These are phyloP conservation scores for Fusarium bactridioides DNA, from an alignment of 2,329 filamentous ascomycete species.

Conservation along the genomic window DNA sequence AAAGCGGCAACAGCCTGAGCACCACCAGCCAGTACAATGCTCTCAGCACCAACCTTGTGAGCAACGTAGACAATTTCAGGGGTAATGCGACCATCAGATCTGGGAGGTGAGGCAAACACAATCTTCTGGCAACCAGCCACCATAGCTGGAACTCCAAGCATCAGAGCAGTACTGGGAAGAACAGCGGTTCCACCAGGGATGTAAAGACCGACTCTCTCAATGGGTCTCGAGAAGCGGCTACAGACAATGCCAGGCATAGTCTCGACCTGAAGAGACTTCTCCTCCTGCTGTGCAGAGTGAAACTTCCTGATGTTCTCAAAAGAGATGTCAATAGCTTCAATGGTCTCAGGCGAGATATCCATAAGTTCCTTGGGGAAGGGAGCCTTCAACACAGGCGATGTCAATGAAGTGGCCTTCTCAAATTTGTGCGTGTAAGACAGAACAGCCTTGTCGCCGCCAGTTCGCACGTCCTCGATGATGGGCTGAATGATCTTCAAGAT, in stretches of 20 bases:
- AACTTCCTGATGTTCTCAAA: slow-evolving; percentile 96
- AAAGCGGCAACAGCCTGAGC: slow-evolving; percentile 95
- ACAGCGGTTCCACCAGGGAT: slow-evolving; percentile 96
- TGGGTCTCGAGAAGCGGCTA: slow-evolving; percentile 89
- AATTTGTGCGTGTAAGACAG: slow-evolving; percentile 97
- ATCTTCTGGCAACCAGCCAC: slow-evolving; percentile 97
- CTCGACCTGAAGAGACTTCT: slow-evolving; percentile 83
- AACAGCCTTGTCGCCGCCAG: slow-evolving; percentile 85
- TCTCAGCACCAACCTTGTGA: slow-evolving; percentile 95
- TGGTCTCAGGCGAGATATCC: slow-evolving; percentile 83
- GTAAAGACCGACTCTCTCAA: slow-evolving; percentile 96
- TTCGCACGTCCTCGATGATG: slow-evolving; percentile 87
- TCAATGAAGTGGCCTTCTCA: slow-evolving; percentile 91
- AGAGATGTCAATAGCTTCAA: slow-evolving; percentile 89
- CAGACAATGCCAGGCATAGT: slow-evolving; percentile 98
- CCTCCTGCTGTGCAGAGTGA: slow-evolving; percentile 88
- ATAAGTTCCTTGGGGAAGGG: slow-evolving; percentile 88
- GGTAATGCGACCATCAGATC: slow-evolving; percentile 87
- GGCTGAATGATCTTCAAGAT: slow-evolving; percentile 91
- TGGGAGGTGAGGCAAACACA: slow-evolving; percentile 89
- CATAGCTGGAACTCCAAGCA: slow-evolving; percentile 97
- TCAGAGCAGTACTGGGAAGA: slow-evolving; percentile 94
- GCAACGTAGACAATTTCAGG: slow-evolving; percentile 98
- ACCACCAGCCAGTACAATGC: slow-evolving; percentile 93
- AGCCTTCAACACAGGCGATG: slow-evolving; percentile 85